These are phyloP conservation scores for Westerdykella sp. DNA, from an alignment of 2,329 filamentous ascomycete species.

Conservation along the genomic window DNA sequence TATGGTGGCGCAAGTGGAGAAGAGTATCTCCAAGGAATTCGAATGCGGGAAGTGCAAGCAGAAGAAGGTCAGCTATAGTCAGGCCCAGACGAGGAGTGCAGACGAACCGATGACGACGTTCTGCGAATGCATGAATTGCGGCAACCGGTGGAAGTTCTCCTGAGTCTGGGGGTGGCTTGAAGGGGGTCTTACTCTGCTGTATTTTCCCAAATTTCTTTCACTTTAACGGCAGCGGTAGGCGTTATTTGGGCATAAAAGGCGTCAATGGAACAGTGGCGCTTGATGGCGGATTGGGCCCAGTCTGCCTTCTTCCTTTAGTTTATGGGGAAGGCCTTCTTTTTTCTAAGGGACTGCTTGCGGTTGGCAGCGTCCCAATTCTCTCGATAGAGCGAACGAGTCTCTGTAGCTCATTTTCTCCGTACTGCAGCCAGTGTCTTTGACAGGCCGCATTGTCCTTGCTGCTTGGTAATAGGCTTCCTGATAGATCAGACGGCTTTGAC, in stretches of 20 bases:
- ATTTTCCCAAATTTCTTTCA: background rate
- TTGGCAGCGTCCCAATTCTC: no score
- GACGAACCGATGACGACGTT: constrained; percentile 74
- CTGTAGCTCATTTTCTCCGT: no score
- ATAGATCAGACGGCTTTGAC: no score
- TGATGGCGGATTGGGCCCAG: no score
- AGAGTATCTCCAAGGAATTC: constrained; percentile 80
- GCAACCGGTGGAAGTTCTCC: constrained; percentile 47
- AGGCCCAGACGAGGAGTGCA: constrained; percentile 90
- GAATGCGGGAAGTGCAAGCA: constrained; percentile 88
- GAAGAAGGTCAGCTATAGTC: constrained; percentile 91
- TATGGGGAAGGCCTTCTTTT: no score
- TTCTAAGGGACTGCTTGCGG: no score
- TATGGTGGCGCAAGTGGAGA: constrained; percentile 87
- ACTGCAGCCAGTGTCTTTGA: no score
- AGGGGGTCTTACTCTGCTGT: background rate
- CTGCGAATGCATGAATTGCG: constrained; percentile 50
- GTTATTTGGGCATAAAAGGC: background rate
- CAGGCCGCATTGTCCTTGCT: no score
- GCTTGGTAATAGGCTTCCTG: no score
- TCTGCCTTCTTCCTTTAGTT: no score
- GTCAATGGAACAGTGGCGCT: no score
- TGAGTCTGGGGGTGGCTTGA: constrained; percentile 6
- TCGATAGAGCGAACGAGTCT: no score
- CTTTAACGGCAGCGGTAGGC: background rate